Evolutionary conservation across 495 filamentous ascomycete genomes (phyloP).

Genomic region (Neurospora sp.): DNA sequence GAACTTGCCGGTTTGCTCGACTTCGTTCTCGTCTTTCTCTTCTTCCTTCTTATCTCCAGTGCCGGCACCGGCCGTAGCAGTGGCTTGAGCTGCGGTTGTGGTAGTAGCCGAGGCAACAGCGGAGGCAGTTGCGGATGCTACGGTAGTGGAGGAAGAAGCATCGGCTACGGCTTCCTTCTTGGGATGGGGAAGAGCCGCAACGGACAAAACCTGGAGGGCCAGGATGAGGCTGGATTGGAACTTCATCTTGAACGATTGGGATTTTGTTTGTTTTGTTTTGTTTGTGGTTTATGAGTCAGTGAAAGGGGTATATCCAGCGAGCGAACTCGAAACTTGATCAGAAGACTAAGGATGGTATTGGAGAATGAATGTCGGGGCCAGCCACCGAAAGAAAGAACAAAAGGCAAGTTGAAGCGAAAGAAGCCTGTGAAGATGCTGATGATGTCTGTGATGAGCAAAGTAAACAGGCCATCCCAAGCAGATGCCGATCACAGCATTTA

Average conservation of each 20-base stretch:
- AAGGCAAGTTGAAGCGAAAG: not conserved
- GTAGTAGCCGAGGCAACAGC: conserved; percentile 1
- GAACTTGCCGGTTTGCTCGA: conserved; percentile 18
- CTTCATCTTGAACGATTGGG: conserved; percentile 15
- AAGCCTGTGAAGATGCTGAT: not conserved
- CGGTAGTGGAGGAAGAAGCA: not conserved
- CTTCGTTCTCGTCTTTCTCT: conserved; percentile 15
- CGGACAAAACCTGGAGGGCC: conserved; percentile 17
- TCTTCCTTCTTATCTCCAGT: conserved; percentile 1
- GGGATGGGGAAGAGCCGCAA: conserved; percentile 12
- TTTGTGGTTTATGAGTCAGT: not conserved
- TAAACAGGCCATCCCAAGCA: not conserved
- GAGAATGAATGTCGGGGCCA: not conserved
- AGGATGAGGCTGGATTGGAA: conserved; percentile 12
- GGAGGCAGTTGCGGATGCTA: not conserved
- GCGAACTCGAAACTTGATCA: not conserved
- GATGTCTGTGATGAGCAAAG: not conserved
- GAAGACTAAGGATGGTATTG: not conserved
- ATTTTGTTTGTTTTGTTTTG: not conserved
- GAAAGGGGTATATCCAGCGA: not conserved
- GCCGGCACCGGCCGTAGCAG: not conserved
- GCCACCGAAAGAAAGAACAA: not conserved
- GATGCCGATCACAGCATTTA: not conserved
- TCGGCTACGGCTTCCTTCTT: not conserved
- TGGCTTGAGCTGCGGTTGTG: conserved; percentile 5